Conservation (phyloP, 2,329 filamentous ascomycete genomes). For the Arthroderma uncinatum region DNA sequence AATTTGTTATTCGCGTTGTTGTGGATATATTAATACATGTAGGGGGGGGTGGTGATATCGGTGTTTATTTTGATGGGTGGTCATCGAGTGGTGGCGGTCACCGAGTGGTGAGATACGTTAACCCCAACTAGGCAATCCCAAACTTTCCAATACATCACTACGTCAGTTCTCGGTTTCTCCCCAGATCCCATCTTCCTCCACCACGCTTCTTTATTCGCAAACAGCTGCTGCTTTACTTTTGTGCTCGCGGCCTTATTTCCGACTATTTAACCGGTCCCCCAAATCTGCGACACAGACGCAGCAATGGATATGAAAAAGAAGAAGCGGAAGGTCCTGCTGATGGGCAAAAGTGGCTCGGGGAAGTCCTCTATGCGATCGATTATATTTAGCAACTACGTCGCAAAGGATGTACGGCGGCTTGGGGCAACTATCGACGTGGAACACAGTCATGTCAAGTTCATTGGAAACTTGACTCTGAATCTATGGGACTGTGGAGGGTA, state of each 20-base stretch:
- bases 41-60: too few species aligned
- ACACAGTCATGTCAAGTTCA: slow-evolving; percentile 96
- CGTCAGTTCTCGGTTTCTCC: neutral
- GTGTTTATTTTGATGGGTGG: too few species aligned
- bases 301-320: slow-evolving; percentile 44
- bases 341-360: slow-evolving; percentile 94
- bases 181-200: neutral
- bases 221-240: neutral
- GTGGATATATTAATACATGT: too few species aligned
- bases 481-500: slow-evolving; percentile 95
- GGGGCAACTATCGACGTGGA: slow-evolving; percentile 98
- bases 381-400: slow-evolving; percentile 98
- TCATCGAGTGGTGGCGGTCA: too few species aligned
- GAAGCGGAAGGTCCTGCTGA: slow-evolving; percentile 77
- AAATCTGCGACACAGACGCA: neutral
- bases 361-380: slow-evolving; percentile 98
- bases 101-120: neutral
- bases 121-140: slow-evolving; percentile 1
- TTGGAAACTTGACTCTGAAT: slow-evolving; percentile 93
- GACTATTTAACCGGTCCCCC: neutral
- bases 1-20: too few species aligned
- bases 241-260: neutral
- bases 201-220: neutral
- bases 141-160: slow-evolving; percentile 1
- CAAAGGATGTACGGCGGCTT: slow-evolving; percentile 81